A percentile compares a stretch with the other conserved stretches of the same genome.
Conservation (phyloP, 768 basidiomycete species). For the Lactarius tabidus region DNA sequence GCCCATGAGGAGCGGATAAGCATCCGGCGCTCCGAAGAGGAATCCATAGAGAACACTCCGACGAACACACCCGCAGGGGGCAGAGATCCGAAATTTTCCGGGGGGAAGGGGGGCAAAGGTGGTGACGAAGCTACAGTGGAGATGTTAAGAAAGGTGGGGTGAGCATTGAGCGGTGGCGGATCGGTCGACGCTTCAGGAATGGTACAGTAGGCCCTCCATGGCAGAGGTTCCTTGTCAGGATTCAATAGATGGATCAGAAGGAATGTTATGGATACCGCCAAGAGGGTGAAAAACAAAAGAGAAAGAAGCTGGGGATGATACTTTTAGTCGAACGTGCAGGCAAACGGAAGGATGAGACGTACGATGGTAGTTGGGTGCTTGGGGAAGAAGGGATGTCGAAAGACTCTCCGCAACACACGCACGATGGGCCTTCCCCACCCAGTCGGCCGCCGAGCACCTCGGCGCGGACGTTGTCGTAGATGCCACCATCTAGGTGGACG, state of each 20-base stretch:
- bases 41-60: slow-evolving; percentile 88
- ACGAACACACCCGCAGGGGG: slow-evolving; percentile 84
- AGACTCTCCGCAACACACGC: slow-evolving; percentile 49
- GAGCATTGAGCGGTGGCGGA: slow-evolving; percentile 40
- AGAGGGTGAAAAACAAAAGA: slow-evolving; percentile 70
- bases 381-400: slow-evolving; percentile 74
- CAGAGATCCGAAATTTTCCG: slow-evolving; percentile 63
- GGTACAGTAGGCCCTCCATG: slow-evolving; percentile 92
- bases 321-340: slow-evolving; percentile 13
- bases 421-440: slow-evolving; percentile 48
- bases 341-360: slow-evolving; percentile 32
- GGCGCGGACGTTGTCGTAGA: slow-evolving; percentile 36
- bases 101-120: slow-evolving; percentile 57
- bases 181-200: slow-evolving; percentile 50
- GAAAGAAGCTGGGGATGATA: slow-evolving; percentile 51
- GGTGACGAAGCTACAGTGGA: slow-evolving; percentile 26
- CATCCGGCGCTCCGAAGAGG: slow-evolving; percentile 78
- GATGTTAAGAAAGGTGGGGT: slow-evolving; percentile 35
- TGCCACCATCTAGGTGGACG: slow-evolving; percentile 58
- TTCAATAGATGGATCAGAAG: slow-evolving; percentile 89
- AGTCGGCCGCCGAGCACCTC: slow-evolving; percentile 48
- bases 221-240: slow-evolving; percentile 91
- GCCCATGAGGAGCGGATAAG: slow-evolving; percentile 87
- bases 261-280: slow-evolving; percentile 81
- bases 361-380: slow-evolving; percentile 80